Conservation (phyloP, 2,329 filamentous ascomycete genomes). For the Hysterium pulicare region DNA sequence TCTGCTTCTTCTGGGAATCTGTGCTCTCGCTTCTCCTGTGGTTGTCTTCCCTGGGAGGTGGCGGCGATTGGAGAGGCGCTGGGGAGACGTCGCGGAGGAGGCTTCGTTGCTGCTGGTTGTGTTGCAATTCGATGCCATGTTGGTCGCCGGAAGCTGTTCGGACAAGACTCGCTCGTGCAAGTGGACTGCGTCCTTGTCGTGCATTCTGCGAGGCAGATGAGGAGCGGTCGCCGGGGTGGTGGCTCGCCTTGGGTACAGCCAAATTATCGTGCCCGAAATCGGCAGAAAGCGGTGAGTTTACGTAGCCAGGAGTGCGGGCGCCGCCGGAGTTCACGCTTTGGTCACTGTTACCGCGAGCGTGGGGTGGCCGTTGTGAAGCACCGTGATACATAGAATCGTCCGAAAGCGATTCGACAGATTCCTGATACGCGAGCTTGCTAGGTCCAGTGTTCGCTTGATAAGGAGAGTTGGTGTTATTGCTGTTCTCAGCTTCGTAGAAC, state of each 20-base stretch:
- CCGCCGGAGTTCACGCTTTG: conserved; percentile 7
- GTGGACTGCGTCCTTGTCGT: conserved; percentile 43
- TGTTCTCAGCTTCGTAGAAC: conserved; percentile 33
- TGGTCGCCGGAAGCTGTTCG: conserved; percentile 30
- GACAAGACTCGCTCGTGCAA: conserved; percentile 45
- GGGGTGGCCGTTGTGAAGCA: conserved; percentile 18
- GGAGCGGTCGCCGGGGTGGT: conserved; percentile 14
- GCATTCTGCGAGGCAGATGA: conserved; percentile 12
- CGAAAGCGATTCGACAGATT: conserved; percentile 35
- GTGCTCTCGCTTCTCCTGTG: conserved; percentile 29
- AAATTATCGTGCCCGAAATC: conserved; percentile 22
- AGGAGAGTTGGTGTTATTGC: conserved; percentile 19
- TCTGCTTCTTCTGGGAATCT: conserved; percentile 31
- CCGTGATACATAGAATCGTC: conserved; percentile 34
- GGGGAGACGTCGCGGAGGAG: conserved; percentile 34
- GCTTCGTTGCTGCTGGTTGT: conserved; percentile 27
- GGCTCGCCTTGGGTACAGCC: conserved; percentile 28
- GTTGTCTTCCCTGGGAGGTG: conserved; percentile 7
- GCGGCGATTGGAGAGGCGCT: conserved; percentile 15
- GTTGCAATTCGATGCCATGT: conserved; percentile 31
- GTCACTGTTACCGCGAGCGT: conserved; percentile 24
- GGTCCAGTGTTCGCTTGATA: conserved; percentile 21
- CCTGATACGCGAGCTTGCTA: conserved; percentile 28
- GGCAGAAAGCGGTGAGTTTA: conserved; percentile 30
- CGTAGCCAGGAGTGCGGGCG: conserved; percentile 12